Evolutionary conservation across 148 eudicot genomes (phyloP).

Genomic region (Nepenthes gracilis): DNA sequence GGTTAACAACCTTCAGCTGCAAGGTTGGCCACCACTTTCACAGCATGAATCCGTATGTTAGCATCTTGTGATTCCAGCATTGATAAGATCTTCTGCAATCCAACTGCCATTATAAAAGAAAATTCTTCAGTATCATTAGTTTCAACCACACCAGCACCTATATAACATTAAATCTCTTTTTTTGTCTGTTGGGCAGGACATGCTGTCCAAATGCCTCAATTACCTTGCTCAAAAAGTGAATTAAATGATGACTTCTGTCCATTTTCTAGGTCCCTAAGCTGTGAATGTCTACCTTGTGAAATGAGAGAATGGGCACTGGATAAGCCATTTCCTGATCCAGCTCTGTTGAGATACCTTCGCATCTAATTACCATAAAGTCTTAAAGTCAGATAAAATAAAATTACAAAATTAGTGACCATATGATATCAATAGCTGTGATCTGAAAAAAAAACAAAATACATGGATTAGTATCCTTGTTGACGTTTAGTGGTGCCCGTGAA

Average conservation of each 20-base stretch:
- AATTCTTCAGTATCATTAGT: not conserved
- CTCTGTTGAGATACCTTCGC: constrained; percentile 45
- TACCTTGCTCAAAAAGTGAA: constrained; percentile 91
- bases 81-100: constrained; percentile 78
- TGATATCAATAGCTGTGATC: not conserved
- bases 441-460: too few species aligned
- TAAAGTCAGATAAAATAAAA: not conserved
- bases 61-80: constrained; percentile 92
- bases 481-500: too few species aligned
- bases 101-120: constrained; percentile 44
- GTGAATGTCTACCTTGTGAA: constrained; percentile 39
- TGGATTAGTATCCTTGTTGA: too few species aligned
- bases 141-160: not conserved
- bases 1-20: constrained; percentile 83
- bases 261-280: constrained; percentile 39
- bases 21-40: constrained; percentile 92
- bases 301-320: constrained; percentile 33
- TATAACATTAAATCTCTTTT: too few species aligned
- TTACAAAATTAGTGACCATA: not conserved
- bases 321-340: constrained; percentile 38
- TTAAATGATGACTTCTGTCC: constrained; percentile 56
- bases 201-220: not conserved
- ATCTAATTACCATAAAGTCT: constrained; percentile 16
- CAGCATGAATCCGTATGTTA: constrained; percentile 85
- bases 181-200: not conserved